A percentile compares a stretch with the other conserved stretches of the same genome.
These are phyloP conservation scores for Lentinula raphanica DNA, from an alignment of 768 basidiomycete genomes.

Conservation along the genomic window DNA sequence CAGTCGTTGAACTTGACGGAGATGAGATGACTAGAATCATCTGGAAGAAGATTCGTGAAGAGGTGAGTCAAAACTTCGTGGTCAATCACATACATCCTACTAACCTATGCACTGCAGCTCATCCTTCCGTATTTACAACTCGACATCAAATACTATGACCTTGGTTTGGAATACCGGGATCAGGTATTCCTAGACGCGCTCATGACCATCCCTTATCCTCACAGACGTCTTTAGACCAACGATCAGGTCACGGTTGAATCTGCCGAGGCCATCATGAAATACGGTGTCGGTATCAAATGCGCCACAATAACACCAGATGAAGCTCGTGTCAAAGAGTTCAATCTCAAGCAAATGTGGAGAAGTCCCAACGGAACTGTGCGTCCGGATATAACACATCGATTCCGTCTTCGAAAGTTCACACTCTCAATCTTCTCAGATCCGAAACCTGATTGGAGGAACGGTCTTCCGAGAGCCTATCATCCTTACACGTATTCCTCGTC, in stretches of 20 bases:
- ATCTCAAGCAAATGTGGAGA: conserved; percentile 98
- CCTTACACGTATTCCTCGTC: conserved; percentile 82
- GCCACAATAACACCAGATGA: conserved; percentile 98
- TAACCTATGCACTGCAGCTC: conserved; percentile 48
- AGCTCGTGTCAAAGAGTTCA: conserved; percentile 93
- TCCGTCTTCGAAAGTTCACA: conserved; percentile 2
- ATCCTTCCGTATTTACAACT: conserved; percentile 93
- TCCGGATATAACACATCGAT: conserved; percentile 9
- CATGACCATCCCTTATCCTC: background rate
- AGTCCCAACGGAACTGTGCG: conserved; percentile 91
- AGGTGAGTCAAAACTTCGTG: conserved; percentile 46
- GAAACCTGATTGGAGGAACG: conserved; percentile 96
- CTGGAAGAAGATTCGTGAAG: conserved; percentile 96
- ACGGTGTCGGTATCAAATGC: conserved; percentile 98
- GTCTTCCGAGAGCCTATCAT: conserved; percentile 99
- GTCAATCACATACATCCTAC: background rate
- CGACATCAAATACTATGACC: conserved; percentile 97
- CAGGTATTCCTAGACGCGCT: conserved; percentile 39
- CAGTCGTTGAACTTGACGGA: conserved; percentile 92
- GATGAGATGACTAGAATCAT: conserved; percentile 99
- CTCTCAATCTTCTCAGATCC: conserved; percentile 51
- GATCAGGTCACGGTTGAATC: conserved; percentile 92
- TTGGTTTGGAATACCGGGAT: conserved; percentile 93
- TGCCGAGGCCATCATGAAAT: conserved; percentile 89
- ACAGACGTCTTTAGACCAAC: conserved; percentile 59